A percentile compares a stretch with the other conserved stretches of the same genome.
These are phyloP conservation scores for Jamesozyma spencerorum DNA, from an alignment of 805 yeast species.

Conservation along the genomic window DNA sequence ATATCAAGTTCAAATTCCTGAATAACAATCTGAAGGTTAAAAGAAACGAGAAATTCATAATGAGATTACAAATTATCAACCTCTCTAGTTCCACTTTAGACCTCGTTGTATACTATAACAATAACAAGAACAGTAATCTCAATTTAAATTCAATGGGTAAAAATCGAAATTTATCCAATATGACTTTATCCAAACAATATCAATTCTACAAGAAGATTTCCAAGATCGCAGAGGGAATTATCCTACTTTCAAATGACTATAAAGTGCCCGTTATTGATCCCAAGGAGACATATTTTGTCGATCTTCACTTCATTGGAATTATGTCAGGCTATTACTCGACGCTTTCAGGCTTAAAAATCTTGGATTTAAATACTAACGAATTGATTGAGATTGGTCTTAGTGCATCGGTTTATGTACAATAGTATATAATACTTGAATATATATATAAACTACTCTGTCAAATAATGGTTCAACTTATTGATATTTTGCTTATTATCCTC, in stretches of 20 bases:
- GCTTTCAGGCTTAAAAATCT: conserved; percentile 25
- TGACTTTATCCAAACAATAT: conserved; percentile 18
- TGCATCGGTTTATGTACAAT: conserved; percentile 21
- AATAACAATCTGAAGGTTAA: conserved; percentile 12
- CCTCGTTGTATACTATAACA: conserved; percentile 25
- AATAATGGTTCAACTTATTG: too few species aligned
- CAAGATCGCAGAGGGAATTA: conserved; percentile 23
- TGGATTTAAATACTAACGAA: conserved; percentile 25
- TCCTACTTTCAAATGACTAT: conserved; percentile 27
- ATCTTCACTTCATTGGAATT: conserved; percentile 24
- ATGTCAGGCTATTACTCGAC: conserved; percentile 25
- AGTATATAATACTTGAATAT: neutral
- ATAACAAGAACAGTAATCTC: conserved; percentile 7
- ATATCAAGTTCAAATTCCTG: conserved; percentile 23
- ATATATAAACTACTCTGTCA: too few species aligned
- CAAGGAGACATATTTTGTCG: conserved; percentile 22
- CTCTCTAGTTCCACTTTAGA: conserved; percentile 19
- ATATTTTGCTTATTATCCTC: neutral
- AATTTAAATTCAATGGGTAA: neutral
- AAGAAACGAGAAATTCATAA: conserved; percentile 20
- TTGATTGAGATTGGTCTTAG: conserved; percentile 25
- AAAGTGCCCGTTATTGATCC: conserved; percentile 24
- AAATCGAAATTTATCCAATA: neutral
- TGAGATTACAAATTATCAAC: conserved; percentile 24
- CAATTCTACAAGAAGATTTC: conserved; percentile 18